Evolutionary conservation across 805 yeast species (phyloP).

Genomic region (Cyberlindnera mrakii): DNA sequence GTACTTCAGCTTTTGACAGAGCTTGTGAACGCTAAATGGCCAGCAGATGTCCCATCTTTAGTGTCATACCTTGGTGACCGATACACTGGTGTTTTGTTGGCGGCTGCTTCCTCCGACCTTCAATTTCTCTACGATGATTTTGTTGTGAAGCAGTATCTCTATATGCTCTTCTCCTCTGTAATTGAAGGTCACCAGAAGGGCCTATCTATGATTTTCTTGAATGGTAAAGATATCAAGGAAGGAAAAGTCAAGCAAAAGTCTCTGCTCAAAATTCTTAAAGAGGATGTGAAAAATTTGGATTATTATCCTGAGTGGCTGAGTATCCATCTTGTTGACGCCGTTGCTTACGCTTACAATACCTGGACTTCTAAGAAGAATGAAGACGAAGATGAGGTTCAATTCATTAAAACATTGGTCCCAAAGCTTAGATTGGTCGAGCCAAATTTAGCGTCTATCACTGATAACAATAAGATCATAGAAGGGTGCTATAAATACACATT

Average conservation of each 20-base stretch:
- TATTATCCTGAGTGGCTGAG: slow-evolving; percentile 57
- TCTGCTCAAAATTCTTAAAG: slow-evolving; percentile 49
- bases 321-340: slow-evolving; percentile 62
- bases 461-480: slow-evolving; percentile 23
- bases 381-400: slow-evolving; percentile 35
- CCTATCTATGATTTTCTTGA: slow-evolving; percentile 60
- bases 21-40: slow-evolving; percentile 53
- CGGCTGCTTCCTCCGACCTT: slow-evolving; percentile 56
- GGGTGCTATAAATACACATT: slow-evolving; percentile 51
- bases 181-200: slow-evolving; percentile 76
- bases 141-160: slow-evolving; percentile 46
- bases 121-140: slow-evolving; percentile 48
- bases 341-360: slow-evolving; percentile 68
- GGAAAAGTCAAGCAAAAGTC: slow-evolving; percentile 29
- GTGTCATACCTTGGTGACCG: slow-evolving; percentile 74
- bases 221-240: slow-evolving; percentile 36
- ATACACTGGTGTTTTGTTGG: slow-evolving; percentile 52
- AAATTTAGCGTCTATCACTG: slow-evolving; percentile 3
- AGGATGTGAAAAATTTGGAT: slow-evolving; percentile 44
- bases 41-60: slow-evolving; percentile 64
- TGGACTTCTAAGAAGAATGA: slow-evolving; percentile 65
- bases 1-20: slow-evolving; percentile 52
- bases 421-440: slow-evolving; percentile 23
- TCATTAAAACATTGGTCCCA: slow-evolving; percentile 28
- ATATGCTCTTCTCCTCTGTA: slow-evolving; percentile 60